Percentiles rank a stretch among this genome's conserved stretches.
Conservation (phyloP, 2,329 filamentous ascomycete genomes). For the Davidsoniella australis region DNA sequence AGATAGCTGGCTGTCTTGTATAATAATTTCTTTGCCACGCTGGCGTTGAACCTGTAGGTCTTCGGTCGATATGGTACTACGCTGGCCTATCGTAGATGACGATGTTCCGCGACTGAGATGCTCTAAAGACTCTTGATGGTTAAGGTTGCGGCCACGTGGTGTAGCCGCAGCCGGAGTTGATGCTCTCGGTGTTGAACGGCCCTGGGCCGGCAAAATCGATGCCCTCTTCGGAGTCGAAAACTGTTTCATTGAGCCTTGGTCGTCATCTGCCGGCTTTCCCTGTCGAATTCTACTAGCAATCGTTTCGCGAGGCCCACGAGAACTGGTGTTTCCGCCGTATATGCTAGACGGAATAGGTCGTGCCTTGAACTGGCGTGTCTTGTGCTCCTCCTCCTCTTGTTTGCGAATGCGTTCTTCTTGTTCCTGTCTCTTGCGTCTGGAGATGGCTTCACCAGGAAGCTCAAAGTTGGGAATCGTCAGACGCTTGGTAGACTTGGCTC, state of each 20-base stretch:
- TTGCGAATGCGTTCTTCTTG: constrained; percentile 36
- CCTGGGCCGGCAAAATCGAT: constrained; percentile 13
- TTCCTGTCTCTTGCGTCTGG: constrained; percentile 36
- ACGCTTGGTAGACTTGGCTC: constrained; percentile 33
- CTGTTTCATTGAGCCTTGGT: constrained; percentile 13
- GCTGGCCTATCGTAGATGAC: constrained; percentile 28
- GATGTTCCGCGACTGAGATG: constrained; percentile 26
- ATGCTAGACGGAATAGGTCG: constrained; percentile 33
- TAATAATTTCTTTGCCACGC: constrained; percentile 36
- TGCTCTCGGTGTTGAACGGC: constrained; percentile 6
- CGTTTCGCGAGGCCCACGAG: constrained; percentile 32
- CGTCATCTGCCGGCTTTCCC: constrained; percentile 22
- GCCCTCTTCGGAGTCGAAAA: constrained; percentile 13
- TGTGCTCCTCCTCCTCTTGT: constrained; percentile 43
- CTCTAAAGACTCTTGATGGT: constrained; percentile 3
- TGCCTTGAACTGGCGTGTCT: constrained; percentile 46
- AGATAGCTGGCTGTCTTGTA: constrained; percentile 31
- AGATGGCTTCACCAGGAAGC: constrained; percentile 45
- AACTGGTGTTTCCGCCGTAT: constrained; percentile 23
- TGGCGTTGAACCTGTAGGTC: constrained; percentile 33
- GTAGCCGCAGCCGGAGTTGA: constrained; percentile 9
- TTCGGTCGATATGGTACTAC: constrained; percentile 32
- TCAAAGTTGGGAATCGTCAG: constrained; percentile 41
- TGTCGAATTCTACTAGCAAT: constrained; percentile 39
- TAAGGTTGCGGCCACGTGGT: constrained; percentile 9